A percentile compares a stretch with the other conserved stretches of the same genome.
These are phyloP conservation scores for Pouteria glomerata DNA, from an alignment of 148 eudicot species.

Conservation along the genomic window DNA sequence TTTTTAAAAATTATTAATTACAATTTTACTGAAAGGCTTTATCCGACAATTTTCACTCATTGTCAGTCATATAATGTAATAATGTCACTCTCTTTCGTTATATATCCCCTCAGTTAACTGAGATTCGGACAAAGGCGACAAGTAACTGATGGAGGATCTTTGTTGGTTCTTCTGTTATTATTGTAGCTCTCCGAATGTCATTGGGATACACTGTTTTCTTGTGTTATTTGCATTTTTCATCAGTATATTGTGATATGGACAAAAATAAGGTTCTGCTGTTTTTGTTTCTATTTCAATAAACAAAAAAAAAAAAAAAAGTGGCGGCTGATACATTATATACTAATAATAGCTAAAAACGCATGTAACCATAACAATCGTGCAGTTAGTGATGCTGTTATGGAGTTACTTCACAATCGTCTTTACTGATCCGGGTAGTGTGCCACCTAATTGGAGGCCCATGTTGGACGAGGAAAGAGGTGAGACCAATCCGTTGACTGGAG, in stretches of 20 bases:
- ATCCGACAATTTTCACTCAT: neutral
- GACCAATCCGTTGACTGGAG: constrained; percentile 50
- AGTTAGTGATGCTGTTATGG: constrained; percentile 94
- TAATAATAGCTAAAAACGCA: neutral
- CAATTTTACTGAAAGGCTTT: neutral
- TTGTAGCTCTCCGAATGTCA: neutral
- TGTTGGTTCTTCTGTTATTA: neutral
- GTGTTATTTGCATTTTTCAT: neutral
- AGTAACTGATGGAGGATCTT: neutral
- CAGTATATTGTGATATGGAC: neutral
- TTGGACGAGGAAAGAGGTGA: constrained; percentile 90
- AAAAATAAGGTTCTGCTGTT: neutral
- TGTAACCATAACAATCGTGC: constrained; percentile 17
- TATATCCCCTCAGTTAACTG: neutral
- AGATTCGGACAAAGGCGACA: neutral
- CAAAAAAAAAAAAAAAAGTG: neutral
- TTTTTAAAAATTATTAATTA: neutral
- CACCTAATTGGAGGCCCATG: constrained; percentile 83
- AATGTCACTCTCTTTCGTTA: too few species aligned
- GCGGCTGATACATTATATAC: neutral
- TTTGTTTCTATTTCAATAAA: neutral
- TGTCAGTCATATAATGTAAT: neutral
- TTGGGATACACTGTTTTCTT: neutral
- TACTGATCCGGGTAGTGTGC: constrained; percentile 94
- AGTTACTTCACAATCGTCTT: constrained; percentile 89